Percentiles rank a stretch among this genome's conserved stretches.
These are phyloP conservation scores for Toxicodendron radicans DNA, from an alignment of 345 rosid species.

Conservation along the genomic window DNA sequence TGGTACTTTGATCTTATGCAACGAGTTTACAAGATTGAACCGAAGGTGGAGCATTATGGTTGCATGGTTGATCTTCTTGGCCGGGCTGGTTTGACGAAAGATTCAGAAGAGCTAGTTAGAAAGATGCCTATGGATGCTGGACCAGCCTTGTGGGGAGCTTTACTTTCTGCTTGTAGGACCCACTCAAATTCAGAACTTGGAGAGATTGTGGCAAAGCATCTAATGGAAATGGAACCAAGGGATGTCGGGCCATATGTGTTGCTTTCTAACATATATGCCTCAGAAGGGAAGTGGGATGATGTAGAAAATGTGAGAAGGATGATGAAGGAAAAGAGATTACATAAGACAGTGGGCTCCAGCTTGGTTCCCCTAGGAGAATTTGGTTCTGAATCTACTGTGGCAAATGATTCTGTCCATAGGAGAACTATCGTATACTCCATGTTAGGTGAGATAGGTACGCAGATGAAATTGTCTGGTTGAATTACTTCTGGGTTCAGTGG, in stretches of 20 bases:
- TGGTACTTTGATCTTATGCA: conserved; percentile 56
- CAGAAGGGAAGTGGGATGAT: conserved; percentile 53
- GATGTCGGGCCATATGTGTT: conserved; percentile 52
- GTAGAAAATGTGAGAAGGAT: conserved; percentile 49
- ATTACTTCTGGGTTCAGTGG: neutral
- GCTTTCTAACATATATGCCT: conserved; percentile 49
- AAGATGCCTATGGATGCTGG: conserved; percentile 31
- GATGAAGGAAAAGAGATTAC: conserved; percentile 40
- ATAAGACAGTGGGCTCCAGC: conserved; percentile 25
- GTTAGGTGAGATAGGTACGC: conserved; percentile 50
- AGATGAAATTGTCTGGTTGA: conserved; percentile 31
- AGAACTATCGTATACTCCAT: conserved; percentile 40
- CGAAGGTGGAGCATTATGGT: conserved; percentile 59
- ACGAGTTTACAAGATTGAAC: conserved; percentile 48
- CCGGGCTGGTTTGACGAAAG: conserved; percentile 44
- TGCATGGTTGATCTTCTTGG: conserved; percentile 58
- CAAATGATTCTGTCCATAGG: conserved; percentile 25
- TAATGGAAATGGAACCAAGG: conserved; percentile 45
- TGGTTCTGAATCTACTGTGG: conserved; percentile 3
- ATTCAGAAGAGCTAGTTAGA: conserved; percentile 35
- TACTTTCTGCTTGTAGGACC: conserved; percentile 43
- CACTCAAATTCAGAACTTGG: conserved; percentile 39
- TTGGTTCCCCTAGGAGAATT: conserved; percentile 18
- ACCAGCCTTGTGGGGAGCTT: conserved; percentile 36
- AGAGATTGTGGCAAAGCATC: conserved; percentile 46